These are phyloP conservation scores for Termitomyces bulborhizus DNA, from an alignment of 768 basidiomycete species.

Conservation along the genomic window DNA sequence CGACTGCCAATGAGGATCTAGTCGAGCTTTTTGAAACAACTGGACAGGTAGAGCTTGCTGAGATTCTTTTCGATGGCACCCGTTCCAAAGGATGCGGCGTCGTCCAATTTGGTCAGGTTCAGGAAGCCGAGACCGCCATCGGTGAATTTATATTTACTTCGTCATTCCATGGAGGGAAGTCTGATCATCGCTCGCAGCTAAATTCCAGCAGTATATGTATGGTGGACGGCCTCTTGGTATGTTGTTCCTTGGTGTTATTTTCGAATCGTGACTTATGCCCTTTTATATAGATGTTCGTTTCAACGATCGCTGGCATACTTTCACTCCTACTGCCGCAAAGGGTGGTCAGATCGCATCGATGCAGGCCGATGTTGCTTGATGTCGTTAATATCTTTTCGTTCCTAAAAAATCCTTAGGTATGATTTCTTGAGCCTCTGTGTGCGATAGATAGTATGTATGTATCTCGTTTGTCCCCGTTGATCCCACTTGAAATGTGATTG, in stretches of 20 bases:
- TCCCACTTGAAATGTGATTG: neutral
- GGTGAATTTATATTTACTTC: conserved; percentile 35
- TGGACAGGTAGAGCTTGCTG: conserved; percentile 89
- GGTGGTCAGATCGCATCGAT: conserved; percentile 71
- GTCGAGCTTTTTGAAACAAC: conserved; percentile 98
- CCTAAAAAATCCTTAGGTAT: neutral
- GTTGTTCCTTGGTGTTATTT: conserved; percentile 17
- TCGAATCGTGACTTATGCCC: neutral
- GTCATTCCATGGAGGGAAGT: neutral
- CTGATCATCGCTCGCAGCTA: conserved; percentile 40
- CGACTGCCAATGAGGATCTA: conserved; percentile 96
- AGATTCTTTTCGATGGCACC: conserved; percentile 89
- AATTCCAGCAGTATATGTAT: conserved; percentile 95
- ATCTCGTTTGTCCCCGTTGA: neutral
- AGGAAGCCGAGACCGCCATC: conserved; percentile 92
- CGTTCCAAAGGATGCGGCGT: conserved; percentile 94
- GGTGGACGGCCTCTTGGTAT: conserved; percentile 82
- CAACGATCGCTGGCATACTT: conserved; percentile 95
- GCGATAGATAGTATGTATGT: neutral
- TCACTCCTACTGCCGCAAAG: conserved; percentile 83
- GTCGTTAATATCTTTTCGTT: neutral
- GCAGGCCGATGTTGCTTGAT: conserved; percentile 41
- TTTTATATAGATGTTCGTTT: conserved; percentile 70
- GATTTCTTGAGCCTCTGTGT: neutral
- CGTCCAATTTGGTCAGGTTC: conserved; percentile 84